Evolutionary conservation across 805 yeast genomes (phyloP), one percentile per base, ranked within the genome.

Genomic region (Metschnikowia hibisci): DNA sequence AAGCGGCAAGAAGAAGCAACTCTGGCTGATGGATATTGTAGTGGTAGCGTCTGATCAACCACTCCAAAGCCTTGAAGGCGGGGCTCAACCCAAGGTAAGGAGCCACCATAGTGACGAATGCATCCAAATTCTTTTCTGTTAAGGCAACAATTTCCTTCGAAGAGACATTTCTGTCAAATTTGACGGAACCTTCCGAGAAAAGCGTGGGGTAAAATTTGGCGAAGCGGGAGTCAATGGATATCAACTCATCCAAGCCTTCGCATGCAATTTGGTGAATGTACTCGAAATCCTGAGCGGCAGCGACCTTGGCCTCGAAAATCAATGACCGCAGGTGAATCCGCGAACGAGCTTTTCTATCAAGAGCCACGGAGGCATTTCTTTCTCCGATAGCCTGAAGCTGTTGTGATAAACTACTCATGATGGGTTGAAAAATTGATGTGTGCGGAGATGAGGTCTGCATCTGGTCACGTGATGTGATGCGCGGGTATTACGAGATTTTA

Each of bases 281-380:
- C 53, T 89, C 96, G 57, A 79, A 90, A 62, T 93, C 99, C 68
- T 93, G 98, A 28, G 90, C 78, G n/a, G 95, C 87, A 13, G 99
- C 99, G 47, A 80, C 81, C 55, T 83, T 81, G 8, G 96, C 75
- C 33, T 87, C 95, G 62, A 84, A 90, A 22, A 93, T 76, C 51
- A 93, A 77, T 37, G 99, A 93, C 31, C 87, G 82, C 30, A 95
- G 81, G 60, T 93, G 99, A 45, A 89, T 69, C 63, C 84, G 86
- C 49, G 89, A 87, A 62, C 97, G 76, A 54, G 79, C 75, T 64
- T 89, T 89, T 62, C 97, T 79, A 61, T 91, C 97, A 50, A 85
- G 71, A 2, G 89, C 88, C 41, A 86, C 79, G 28, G 91, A 79
- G 36, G 84, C 80, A 41, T 78, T 80, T 46, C 73, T 77, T 47